Base-by-base conservation (phyloP, 2,329 filamentous ascomycete species). In the Nigrospora osmanthi region DNA sequence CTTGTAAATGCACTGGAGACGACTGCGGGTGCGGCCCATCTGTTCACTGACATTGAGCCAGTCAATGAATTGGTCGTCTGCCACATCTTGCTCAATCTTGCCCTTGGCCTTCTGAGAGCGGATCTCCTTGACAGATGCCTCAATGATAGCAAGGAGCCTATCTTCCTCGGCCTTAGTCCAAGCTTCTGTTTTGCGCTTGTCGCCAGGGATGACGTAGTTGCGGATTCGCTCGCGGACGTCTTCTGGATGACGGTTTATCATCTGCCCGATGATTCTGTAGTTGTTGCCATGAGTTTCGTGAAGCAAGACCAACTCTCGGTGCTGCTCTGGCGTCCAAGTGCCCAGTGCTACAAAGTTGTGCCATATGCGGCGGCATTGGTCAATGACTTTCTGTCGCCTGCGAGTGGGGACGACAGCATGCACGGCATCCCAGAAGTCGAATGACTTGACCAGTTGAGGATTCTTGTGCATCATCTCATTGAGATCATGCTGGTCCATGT, bases 181-280 rank as follows among this genome's bases (percentile, higher is more conserved):
- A 1, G 65, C 60, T 32, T 76, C 73, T 36, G 68, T 73, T 31
- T 70, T 70, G 45, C 69, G 66, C 0, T 69, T 71, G 6, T 74
- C 68, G 16, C 75, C 75, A 44, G 78, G 81, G 38, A 81, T 65
- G 17, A 85, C 64, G 54, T 84, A 81, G 54, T 87, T 85, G 35
- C 81, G 73, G 69, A 82, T 87, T 4, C 85, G 79, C 58, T 88
- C 84, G 42, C 83, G 76, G 43, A 82, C 72, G 56, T 88, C 83
- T 48, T 80, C 76, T 0, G 76, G 70, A 35, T 80, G 75, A 6
- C 86, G 80, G 49, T 81, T 81, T 50, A 87, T 73, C 17, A 77
- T 52, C n/a, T 70, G 66, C 0, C 73, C 78, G 50, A 89, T 84
- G 28, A 70, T 52, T 11, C 72, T 71, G 81, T 84, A 89, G 47